Evolutionary conservation across 805 yeast genomes (phyloP), one percentile per base, ranked within the genome.

Genomic region (Starmerella bombi): DNA sequence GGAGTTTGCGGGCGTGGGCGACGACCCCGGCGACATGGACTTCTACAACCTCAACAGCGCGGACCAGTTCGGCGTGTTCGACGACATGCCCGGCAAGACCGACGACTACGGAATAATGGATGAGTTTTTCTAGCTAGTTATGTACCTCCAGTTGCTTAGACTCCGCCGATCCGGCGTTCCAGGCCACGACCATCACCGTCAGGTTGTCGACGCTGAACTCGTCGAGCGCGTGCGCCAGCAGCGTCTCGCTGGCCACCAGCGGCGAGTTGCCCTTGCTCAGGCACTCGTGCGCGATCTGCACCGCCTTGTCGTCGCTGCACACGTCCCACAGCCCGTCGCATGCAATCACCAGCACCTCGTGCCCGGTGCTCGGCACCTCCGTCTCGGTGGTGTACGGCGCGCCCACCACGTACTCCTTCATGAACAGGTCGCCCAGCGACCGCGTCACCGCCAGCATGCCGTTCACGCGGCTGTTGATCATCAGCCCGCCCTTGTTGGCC

Each of bases 291-390:
- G 83, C 77, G 50, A 78, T 59, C 41, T 77, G 77, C 42, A 91
- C 81, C 0, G 97, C 97, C 41, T 73, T 72, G 48, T 74, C 80
- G 57, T 91, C 98, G 7, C 76, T 68, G 38, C 86, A 70, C 4
- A 88, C 96, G 59, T 88, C 98, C 97, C 97, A 88, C 9, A 88
- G 63, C 0, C 98, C 98, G 60, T 88, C 98, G 59, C 97, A 91
- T 0, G 96, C 97, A 44, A 88, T 63, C 37, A 88, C 85, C 54
- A 88, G 59, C 55, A 82, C 83, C 50, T 80, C 80, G 59, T 86
- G 94, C 58, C 86, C 95, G 9, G 63, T 65, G 1, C 59, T 60
- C 19, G 68, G 68, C 23, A 91, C 65, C 53, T 77, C 84, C 1
- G 93, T 84, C 34, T 84, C 74, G 0, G 97, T 83, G 0, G 98